Base-by-base conservation (phyloP, 75 land plant species). In the Selaginella moellendorffii region DNA sequence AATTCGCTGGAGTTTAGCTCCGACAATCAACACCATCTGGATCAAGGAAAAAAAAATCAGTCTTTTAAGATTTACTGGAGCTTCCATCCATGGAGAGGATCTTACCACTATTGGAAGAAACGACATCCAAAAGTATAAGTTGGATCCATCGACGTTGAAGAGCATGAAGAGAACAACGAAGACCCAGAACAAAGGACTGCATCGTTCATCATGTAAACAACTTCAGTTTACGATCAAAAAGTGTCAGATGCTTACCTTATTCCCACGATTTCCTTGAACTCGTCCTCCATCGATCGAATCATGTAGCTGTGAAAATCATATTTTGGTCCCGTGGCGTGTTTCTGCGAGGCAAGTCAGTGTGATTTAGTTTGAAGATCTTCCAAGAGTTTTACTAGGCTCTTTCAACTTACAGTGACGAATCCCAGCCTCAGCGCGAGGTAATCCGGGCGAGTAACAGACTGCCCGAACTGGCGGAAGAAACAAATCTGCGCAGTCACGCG, bases 1-100 rank as follows among this genome's bases (percentile, higher is more conserved):
- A 0, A 89, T 72, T 67, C 85, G 90, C 71, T 85, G 87, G 53
- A 89, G 76, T 74, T 89, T 89, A 0, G 90, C 76, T 5, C 96
- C 96, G 23, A 89, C 84, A 46, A 84, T 75, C 62, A 86, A 78
- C 9, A 85, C 71, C 66, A 89, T 80, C 96, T 89, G 75, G 5
- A 9, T 9, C 24, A 56, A 5, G 14, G 18, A 46, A 46, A 10
- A 46, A 10, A 10, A 46, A 46, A 46, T 46, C n/a, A n/a, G n/a
- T n/a, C n/a, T n/a, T n/a, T n/a, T n/a, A n/a, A n/a, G n/a, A n/a
- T n/a, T n/a, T n/a, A n/a, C n/a, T n/a, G n/a, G n/a, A n/a, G n/a
- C n/a, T n/a, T n/a, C n/a, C n/a, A n/a, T n/a, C n/a, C n/a, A n/a
- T n/a, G n/a, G n/a, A n/a, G n/a, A n/a, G n/a, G n/a, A n/a, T 5